These are phyloP conservation scores for Pilatotrama ljubarskyi DNA, from an alignment of 768 basidiomycete species.

Conservation along the genomic window DNA sequence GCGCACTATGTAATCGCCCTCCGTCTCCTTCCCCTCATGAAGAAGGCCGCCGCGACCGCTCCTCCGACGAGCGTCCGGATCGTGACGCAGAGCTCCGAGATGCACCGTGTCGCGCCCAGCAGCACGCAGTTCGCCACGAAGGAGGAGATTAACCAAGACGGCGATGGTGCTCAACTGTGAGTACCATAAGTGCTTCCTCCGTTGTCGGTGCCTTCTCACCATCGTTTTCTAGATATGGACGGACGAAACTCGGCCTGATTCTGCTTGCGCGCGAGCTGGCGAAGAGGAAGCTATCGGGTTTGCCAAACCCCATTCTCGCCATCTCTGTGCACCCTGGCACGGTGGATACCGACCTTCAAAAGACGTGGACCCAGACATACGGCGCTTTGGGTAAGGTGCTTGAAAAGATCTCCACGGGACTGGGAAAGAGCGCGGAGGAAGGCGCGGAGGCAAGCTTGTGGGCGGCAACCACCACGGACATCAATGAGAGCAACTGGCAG, in stretches of 20 bases:
- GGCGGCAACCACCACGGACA: constrained; percentile 31
- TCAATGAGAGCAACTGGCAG: constrained; percentile 29
- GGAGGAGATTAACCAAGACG: constrained; percentile 29
- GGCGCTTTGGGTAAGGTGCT: constrained; percentile 26
- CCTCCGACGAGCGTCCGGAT: constrained; percentile 30
- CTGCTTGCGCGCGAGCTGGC: constrained; percentile 26
- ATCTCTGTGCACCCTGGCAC: constrained; percentile 33
- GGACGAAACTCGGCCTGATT: constrained; percentile 31
- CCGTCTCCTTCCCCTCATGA: constrained; percentile 29
- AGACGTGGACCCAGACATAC: constrained; percentile 29
- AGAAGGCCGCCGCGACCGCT: constrained; percentile 27
- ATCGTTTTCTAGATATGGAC: constrained; percentile 23
- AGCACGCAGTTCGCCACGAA: constrained; percentile 24
- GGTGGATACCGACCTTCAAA: constrained; percentile 32
- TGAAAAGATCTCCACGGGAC: constrained; percentile 19
- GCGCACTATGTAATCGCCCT: constrained; percentile 29
- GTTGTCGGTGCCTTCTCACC: too few species aligned
- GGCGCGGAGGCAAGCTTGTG: constrained; percentile 33
- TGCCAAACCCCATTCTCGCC: constrained; percentile 24
- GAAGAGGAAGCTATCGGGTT: constrained; percentile 24
- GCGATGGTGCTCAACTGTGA: constrained; percentile 26
- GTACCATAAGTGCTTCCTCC: too few species aligned
- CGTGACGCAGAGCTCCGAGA: constrained; percentile 32
- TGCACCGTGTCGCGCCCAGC: constrained; percentile 27
- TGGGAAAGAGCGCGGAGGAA: constrained; percentile 30